phyloP scores from a whole-genome alignment of 108 stramenopile species.

The Stephanodiscus triporus region DNA sequence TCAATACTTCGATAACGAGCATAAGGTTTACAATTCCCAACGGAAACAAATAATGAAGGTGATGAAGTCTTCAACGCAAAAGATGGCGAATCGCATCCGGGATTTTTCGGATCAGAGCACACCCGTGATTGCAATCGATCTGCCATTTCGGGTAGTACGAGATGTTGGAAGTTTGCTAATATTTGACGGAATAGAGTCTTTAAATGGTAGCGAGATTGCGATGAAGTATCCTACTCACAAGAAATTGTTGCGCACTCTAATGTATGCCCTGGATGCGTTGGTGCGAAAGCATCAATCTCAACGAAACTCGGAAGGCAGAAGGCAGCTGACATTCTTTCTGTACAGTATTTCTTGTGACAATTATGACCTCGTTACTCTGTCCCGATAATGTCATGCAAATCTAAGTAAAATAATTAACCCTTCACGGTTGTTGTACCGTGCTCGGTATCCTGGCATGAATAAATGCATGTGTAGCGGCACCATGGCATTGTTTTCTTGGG shows the following conservation, averaged over 20 bases:
- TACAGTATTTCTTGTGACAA: slow-evolving; percentile 38
- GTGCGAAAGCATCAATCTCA: slow-evolving; percentile 12
- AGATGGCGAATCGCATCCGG: slow-evolving; percentile 1
- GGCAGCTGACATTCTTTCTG: slow-evolving; percentile 20
- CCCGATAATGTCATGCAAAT: too few species aligned
- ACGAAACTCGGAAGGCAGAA: slow-evolving; percentile 10
- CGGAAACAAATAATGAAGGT: slow-evolving; percentile 38
- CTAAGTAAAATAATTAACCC: too few species aligned
- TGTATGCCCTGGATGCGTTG: slow-evolving; percentile 38
- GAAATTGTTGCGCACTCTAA: slow-evolving; percentile 34
- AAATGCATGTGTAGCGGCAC: too few species aligned
- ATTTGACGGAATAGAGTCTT: slow-evolving; percentile 37
- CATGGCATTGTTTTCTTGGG: too few species aligned
- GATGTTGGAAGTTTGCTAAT: slow-evolving; percentile 33
- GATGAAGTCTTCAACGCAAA: slow-evolving; percentile 25
- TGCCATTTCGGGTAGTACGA: slow-evolving; percentile 33
- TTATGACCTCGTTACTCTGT: slow-evolving; percentile 35
- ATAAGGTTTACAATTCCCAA: slow-evolving; percentile 29
- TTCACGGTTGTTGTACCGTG: too few species aligned
- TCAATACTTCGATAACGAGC: slow-evolving; percentile 60
- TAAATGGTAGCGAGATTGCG: slow-evolving; percentile 15
- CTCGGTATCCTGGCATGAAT: too few species aligned
- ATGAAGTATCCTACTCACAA: slow-evolving; percentile 42
- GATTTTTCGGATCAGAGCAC: slow-evolving; percentile 10
- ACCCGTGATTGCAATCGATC: slow-evolving; percentile 41